A percentile compares a stretch with the other conserved stretches of the same genome.
Evolutionary conservation across 164 flowering plant species (phyloP).

Genomic region (Chloranthus sessilifolius): DNA sequence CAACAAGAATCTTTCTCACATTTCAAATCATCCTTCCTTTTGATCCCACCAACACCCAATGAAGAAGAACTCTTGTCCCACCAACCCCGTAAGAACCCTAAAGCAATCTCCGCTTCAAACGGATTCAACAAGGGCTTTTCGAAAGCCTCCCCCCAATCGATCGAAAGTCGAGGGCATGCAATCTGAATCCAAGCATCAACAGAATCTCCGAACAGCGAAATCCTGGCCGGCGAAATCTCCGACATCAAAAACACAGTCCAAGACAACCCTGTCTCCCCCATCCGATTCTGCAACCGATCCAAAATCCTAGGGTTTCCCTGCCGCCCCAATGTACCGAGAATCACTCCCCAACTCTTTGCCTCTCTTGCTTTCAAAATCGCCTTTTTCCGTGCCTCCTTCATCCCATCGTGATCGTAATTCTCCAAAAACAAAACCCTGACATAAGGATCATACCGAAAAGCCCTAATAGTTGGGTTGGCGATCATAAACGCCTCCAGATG

Average conservation of each 20-base stretch:
- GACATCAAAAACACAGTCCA: conserved; percentile 80
- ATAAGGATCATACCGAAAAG: conserved; percentile 88
- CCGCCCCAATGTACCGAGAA: conserved; percentile 90
- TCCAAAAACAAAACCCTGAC: conserved; percentile 74
- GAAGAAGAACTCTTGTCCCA: conserved; percentile 53
- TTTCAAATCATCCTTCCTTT: conserved; percentile 7
- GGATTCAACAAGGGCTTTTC: conserved; percentile 74
- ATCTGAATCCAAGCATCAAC: conserved; percentile 98
- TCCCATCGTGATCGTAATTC: conserved; percentile 88
- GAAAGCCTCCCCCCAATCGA: conserved; percentile 98
- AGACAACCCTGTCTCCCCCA: conserved; percentile 59
- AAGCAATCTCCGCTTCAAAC: conserved; percentile 92
- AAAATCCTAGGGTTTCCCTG: conserved; percentile 89
- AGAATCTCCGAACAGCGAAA: conserved; percentile 75
- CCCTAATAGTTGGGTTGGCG: conserved; percentile 70
- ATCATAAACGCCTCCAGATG: conserved; percentile 98
- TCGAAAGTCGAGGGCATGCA: conserved; percentile 91
- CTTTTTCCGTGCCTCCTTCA: conserved; percentile 68
- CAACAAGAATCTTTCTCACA: conserved; percentile 36
- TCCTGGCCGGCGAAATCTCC: conserved; percentile 67
- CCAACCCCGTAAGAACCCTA: conserved; percentile 78
- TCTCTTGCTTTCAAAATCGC: conserved; percentile 59
- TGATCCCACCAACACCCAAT: neutral
- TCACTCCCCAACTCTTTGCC: conserved; percentile 73
- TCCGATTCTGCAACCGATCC: conserved; percentile 59